These are phyloP conservation scores for Geoglossum cookeanum DNA, from an alignment of 2,329 filamentous ascomycete species.

Conservation along the genomic window DNA sequence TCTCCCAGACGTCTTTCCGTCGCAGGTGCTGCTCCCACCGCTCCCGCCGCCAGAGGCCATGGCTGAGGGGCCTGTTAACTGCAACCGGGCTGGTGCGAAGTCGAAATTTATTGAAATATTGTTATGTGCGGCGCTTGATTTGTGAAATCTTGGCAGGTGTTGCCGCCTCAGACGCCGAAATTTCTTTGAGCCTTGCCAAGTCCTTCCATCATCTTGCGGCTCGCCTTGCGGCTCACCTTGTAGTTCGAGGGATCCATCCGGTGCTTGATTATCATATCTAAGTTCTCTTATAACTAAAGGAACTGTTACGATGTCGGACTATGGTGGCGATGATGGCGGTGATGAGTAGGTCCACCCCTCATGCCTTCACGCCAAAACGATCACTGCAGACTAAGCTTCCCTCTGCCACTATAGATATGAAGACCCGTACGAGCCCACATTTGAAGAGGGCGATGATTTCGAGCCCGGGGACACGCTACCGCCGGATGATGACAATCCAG, in stretches of 20 bases:
- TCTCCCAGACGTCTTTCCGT: not conserved
- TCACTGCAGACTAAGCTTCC: slow-evolving; percentile 1
- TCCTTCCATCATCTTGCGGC: too few species aligned
- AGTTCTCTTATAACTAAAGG: not conserved
- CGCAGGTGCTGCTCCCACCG: too few species aligned
- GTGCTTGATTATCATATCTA: not conserved
- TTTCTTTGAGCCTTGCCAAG: not conserved
- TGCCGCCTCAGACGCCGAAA: slow-evolving; percentile 5
- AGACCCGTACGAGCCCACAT: slow-evolving; percentile 40
- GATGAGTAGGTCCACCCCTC: slow-evolving; percentile 29
- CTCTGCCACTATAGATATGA: slow-evolving; percentile 32
- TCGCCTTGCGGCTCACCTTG: too few species aligned
- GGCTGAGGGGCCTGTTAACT: not conserved
- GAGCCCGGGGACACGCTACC: slow-evolving; percentile 25
- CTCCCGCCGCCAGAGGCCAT: not conserved
- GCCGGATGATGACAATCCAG: not conserved
- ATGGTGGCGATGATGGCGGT: slow-evolving; percentile 36
- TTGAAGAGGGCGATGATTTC: slow-evolving; percentile 30
- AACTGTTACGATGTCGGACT: slow-evolving; percentile 44
- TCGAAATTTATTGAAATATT: not conserved
- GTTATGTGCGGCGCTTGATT: not conserved
- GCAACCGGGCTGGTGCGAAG: not conserved
- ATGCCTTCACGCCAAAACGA: not conserved
- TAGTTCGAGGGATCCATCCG: too few species aligned
- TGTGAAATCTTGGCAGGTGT: slow-evolving; percentile 14